phyloP scores from a whole-genome alignment of 371 early-diverging fungal genomes.

The Lichtheimia corymbifera region DNA sequence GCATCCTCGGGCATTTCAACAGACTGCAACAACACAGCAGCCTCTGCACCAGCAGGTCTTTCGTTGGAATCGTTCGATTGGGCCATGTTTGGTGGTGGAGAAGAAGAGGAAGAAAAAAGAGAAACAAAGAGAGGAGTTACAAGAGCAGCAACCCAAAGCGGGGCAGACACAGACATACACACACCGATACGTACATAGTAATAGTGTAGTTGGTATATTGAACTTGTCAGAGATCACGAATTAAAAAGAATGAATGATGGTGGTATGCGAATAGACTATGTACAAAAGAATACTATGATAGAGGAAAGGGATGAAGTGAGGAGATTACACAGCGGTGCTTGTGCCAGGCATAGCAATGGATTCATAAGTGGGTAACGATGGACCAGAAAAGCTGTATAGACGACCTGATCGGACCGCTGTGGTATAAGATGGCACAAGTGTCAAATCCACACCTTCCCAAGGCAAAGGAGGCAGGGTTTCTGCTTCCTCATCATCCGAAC shows the following conservation, averaged over 20 bases:
- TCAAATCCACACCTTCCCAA: constrained; percentile 44
- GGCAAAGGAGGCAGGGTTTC: constrained; percentile 39
- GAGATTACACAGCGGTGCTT: too few species aligned
- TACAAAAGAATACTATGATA: too few species aligned
- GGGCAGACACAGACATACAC: too few species aligned
- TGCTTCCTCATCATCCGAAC: constrained; percentile 58
- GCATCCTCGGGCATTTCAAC: constrained; percentile 69
- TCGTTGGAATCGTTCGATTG: neutral
- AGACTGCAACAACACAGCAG: constrained; percentile 76
- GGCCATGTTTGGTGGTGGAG: neutral
- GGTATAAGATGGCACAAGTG: constrained; percentile 29
- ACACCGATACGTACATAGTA: too few species aligned
- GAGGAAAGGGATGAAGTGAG: too few species aligned
- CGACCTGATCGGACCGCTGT: constrained; percentile 24
- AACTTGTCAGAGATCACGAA: too few species aligned
- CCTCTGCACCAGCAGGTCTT: constrained; percentile 25
- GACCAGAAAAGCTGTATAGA: constrained; percentile 26
- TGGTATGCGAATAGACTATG: too few species aligned
- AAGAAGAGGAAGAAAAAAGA: neutral
- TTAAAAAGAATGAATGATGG: too few species aligned
- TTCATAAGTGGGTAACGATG: constrained; percentile 43
- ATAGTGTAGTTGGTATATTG: too few species aligned
- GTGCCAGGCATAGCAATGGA: constrained; percentile 27
- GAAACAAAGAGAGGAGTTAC: neutral
- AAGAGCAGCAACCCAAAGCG: neutral